Evolutionary conservation across 176 grass and related monocot species (phyloP).

Genomic region (Carex scoparia): DNA sequence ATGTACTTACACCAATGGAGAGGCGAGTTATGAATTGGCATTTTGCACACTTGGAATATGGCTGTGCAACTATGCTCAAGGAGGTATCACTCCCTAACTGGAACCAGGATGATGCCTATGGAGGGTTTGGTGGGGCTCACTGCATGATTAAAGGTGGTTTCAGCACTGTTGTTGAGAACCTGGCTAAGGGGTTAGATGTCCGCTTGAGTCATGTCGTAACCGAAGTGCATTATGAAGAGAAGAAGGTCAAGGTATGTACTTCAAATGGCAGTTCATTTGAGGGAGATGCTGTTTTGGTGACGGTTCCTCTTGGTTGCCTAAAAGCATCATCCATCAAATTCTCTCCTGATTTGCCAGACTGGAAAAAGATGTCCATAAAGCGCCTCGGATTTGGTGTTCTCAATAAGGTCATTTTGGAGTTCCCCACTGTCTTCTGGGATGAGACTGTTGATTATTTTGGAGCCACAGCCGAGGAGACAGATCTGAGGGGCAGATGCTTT

Average conservation of each 20-base stretch:
- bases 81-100: conserved; percentile 93
- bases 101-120: conserved; percentile 98
- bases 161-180: conserved; percentile 60
- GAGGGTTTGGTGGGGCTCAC: conserved; percentile 94
- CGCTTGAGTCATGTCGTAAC: conserved; percentile 67
- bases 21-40: conserved; percentile 98
- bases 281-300: conserved; percentile 86
- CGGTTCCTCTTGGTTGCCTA: conserved; percentile 93
- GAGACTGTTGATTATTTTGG: conserved; percentile 98
- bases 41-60: conserved; percentile 97
- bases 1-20: conserved; percentile 73
- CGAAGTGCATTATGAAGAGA: conserved; percentile 52
- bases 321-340: conserved; percentile 85
- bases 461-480: conserved; percentile 84
- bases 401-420: conserved; percentile 94
- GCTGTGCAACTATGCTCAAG: conserved; percentile 91
- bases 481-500: conserved; percentile 86
- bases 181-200: conserved; percentile 85
- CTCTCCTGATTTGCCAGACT: conserved; percentile 80
- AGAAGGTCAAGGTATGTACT: conserved; percentile 66
- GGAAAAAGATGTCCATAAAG: conserved; percentile 78
- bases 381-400: conserved; percentile 90
- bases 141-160: conserved; percentile 99
- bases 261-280: conserved; percentile 68
- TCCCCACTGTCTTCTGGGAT: conserved; percentile 92